phyloP scores from a whole-genome alignment of 768 basidiomycete genomes.

The Daedaleopsis sinensis region DNA sequence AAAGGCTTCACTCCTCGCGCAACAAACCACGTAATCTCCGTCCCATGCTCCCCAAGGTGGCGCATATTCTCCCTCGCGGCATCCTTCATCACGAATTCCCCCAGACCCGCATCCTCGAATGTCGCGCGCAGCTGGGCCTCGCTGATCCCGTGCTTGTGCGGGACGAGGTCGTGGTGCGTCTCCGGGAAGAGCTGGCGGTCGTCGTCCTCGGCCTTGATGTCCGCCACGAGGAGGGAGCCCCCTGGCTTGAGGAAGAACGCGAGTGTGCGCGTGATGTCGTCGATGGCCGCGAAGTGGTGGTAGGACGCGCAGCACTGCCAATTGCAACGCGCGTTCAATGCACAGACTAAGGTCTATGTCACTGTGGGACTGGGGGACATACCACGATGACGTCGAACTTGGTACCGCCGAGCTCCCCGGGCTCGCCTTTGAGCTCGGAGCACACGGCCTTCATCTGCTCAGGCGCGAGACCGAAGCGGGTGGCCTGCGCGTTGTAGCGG shows the following conservation, averaged over 20 bases:
- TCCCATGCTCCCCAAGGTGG: constrained; percentile 29
- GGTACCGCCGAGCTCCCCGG: constrained; percentile 50
- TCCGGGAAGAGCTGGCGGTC: constrained; percentile 40
- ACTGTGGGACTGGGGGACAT: constrained; percentile 32
- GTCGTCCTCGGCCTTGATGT: constrained; percentile 42
- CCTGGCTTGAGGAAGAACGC: constrained; percentile 60
- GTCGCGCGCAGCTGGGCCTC: constrained; percentile 49
- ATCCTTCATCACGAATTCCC: constrained; percentile 40
- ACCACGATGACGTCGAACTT: constrained; percentile 76
- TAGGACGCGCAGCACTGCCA: constrained; percentile 64
- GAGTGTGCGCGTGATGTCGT: constrained; percentile 52
- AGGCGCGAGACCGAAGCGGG: constrained; percentile 61
- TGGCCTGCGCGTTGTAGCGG: constrained; percentile 58
- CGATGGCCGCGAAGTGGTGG: constrained; percentile 61
- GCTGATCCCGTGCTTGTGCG: constrained; percentile 57
- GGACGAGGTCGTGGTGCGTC: constrained; percentile 47
- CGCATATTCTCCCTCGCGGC: constrained; percentile 32
- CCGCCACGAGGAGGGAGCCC: constrained; percentile 61
- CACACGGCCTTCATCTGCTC: constrained; percentile 74
- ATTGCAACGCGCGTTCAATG: background rate
- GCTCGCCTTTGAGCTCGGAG: constrained; percentile 51
- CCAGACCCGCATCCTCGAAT: constrained; percentile 58
- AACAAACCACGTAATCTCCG: constrained; percentile 52
- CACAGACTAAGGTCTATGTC: background rate
- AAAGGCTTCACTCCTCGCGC: constrained; percentile 34